Evolutionary conservation across 1,284 basidiomycete genomes (phyloP).

Genomic region (Cryptococcus sp.): DNA sequence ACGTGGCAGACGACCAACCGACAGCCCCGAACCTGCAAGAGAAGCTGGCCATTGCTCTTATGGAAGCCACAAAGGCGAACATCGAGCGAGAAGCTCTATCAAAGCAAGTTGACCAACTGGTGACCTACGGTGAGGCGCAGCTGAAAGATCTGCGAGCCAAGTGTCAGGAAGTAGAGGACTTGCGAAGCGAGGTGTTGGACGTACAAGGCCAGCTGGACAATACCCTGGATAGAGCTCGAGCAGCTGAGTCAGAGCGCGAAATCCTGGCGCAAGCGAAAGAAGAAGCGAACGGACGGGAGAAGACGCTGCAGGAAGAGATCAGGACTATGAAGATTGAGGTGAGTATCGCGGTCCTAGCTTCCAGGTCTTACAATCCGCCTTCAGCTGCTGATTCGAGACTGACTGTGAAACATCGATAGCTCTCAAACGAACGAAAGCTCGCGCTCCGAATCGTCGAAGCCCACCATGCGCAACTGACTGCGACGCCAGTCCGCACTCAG

Average conservation of each 20-base stretch:
- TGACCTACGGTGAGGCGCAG: constrained; percentile 1
- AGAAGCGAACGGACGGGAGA: constrained; percentile 1
- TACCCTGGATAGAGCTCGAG: constrained; percentile 6
- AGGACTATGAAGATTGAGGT: constrained; percentile 10
- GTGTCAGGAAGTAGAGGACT: constrained; percentile 4
- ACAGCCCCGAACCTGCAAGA: constrained; percentile 1
- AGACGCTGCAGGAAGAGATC: constrained; percentile 5
- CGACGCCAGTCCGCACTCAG: constrained; percentile 3
- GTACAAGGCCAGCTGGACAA: constrained; percentile 1
- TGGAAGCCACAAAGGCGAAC: constrained; percentile 1
- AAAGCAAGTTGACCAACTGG: constrained; percentile 7
- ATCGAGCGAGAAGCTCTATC: constrained; percentile 12
- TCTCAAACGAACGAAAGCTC: not conserved
- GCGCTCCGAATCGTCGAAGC: not conserved
- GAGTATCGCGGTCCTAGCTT: not conserved
- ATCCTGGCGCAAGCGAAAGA: constrained; percentile 4
- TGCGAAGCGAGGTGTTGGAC: not conserved
- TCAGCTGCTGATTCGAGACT: not conserved
- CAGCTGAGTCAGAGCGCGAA: constrained; percentile 15
- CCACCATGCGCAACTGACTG: not conserved
- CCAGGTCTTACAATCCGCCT: not conserved
- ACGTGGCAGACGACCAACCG: not conserved
- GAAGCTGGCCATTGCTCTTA: not conserved
- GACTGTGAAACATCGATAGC: not conserved
- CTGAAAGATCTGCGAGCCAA: constrained; percentile 1